A percentile compares a stretch with the other conserved stretches of the same genome.
Evolutionary conservation across 2,329 filamentous ascomycete species (phyloP).

Genomic region (Akanthomyces uredinophilus): DNA sequence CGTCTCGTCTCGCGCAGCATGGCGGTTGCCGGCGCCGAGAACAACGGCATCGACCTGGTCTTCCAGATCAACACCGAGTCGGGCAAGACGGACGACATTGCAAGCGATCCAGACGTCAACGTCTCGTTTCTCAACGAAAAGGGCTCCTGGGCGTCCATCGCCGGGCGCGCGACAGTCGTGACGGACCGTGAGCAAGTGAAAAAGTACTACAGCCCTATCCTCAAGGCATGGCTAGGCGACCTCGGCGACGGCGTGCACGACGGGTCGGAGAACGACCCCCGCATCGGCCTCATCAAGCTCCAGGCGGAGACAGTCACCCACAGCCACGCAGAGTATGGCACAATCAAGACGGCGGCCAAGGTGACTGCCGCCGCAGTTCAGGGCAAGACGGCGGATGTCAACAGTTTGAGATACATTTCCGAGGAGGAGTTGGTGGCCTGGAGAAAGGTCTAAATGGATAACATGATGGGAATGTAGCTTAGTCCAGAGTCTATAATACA

Average conservation of each 20-base stretch:
- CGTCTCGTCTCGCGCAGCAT: constrained; percentile 77
- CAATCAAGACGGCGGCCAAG: constrained; percentile 61
- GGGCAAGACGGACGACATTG: constrained; percentile 50
- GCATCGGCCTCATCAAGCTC: constrained; percentile 76
- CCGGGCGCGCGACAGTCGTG: constrained; percentile 65
- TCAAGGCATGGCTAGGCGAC: constrained; percentile 86
- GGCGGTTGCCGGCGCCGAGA: constrained; percentile 75
- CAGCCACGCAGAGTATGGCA: constrained; percentile 56
- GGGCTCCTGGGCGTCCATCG: constrained; percentile 82
- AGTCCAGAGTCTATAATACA: constrained; percentile 1
- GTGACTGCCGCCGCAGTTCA: constrained; percentile 70
- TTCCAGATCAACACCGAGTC: constrained; percentile 92
- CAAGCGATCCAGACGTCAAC: constrained; percentile 33
- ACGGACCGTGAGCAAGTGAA: constrained; percentile 63
- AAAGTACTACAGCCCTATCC: constrained; percentile 66
- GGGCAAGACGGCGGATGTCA: constrained; percentile 65
- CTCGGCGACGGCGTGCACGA: constrained; percentile 79
- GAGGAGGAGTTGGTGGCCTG: constrained; percentile 62
- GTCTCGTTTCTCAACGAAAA: constrained; percentile 70
- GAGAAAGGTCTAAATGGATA: constrained; percentile 26
- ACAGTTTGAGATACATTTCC: constrained; percentile 69
- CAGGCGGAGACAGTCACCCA: constrained; percentile 70
- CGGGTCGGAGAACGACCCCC: constrained; percentile 73
- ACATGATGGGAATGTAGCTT: not conserved
- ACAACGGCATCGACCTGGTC: constrained; percentile 72